Evolutionary conservation across 345 rosid species (phyloP).

Genomic region (Pugionium dolabratum): DNA sequence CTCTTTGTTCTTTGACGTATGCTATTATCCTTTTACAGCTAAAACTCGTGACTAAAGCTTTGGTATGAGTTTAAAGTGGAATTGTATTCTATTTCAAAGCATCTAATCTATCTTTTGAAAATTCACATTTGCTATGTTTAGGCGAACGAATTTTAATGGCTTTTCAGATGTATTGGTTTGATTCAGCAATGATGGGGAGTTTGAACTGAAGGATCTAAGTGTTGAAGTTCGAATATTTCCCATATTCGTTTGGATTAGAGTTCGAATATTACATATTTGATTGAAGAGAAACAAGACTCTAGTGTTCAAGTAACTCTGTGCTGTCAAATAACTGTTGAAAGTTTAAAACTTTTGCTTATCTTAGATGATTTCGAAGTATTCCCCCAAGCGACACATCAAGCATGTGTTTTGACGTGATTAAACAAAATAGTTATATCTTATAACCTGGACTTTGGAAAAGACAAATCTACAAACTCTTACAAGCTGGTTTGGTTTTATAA

Average conservation of each 20-base stretch:
- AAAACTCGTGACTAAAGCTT: slow-evolving; percentile 5
- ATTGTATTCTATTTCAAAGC: slow-evolving; percentile 17
- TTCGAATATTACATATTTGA: background rate
- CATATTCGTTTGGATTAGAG: background rate
- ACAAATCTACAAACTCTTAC: too few relatives aligned
- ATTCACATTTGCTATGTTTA: slow-evolving; percentile 11
- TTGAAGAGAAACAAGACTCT: too few relatives aligned
- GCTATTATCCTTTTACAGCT: slow-evolving; percentile 1
- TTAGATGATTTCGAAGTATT: too few relatives aligned
- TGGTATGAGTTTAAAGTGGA: slow-evolving; percentile 23
- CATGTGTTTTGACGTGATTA: too few relatives aligned
- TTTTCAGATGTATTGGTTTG: slow-evolving; percentile 14
- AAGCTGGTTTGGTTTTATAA: too few relatives aligned
- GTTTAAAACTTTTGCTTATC: too few relatives aligned
- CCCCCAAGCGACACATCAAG: too few relatives aligned
- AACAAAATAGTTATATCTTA: too few relatives aligned
- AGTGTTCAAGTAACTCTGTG: too few relatives aligned
- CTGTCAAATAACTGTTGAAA: too few relatives aligned
- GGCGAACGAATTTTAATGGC: slow-evolving; percentile 6
- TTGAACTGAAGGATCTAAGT: slow-evolving; percentile 4
- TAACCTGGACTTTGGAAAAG: too few relatives aligned
- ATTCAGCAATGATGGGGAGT: background rate
- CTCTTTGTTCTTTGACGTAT: background rate
- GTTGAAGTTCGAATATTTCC: slow-evolving; percentile 1
- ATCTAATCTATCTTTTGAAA: slow-evolving; percentile 20